phyloP scores from a whole-genome alignment of 495 filamentous ascomycete genomes.

The Rusavskia elegans region DNA sequence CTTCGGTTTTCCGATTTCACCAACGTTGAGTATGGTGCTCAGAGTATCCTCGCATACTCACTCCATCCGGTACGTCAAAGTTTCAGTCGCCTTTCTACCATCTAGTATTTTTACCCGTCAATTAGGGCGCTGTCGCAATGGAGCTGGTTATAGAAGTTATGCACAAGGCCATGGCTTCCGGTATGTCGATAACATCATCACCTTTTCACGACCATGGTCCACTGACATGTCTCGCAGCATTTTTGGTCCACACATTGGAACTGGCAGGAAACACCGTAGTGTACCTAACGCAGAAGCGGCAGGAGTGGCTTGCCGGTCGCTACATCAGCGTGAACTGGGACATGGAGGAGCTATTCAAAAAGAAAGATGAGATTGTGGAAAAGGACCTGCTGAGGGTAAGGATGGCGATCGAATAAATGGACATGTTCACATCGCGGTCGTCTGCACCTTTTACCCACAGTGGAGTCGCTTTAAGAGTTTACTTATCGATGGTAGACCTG shows the following conservation, averaged over 20 bases:
- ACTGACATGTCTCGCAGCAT: neutral
- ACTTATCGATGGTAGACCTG: too few species aligned
- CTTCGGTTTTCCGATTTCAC: conserved; percentile 28
- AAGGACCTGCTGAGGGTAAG: conserved; percentile 26
- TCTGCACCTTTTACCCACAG: neutral
- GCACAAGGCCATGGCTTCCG: conserved; percentile 6
- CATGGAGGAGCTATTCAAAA: conserved; percentile 28
- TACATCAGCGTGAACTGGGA: conserved; percentile 31
- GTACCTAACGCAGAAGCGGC: conserved; percentile 28
- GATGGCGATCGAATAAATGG: neutral
- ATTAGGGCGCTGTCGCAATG: conserved; percentile 25
- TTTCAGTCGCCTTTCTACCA: too few species aligned
- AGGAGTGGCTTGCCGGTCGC: conserved; percentile 36
- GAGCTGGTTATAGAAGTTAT: conserved; percentile 12
- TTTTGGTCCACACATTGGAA: conserved; percentile 25
- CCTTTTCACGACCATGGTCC: neutral
- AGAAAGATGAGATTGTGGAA: conserved; percentile 27
- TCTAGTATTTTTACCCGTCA: too few species aligned
- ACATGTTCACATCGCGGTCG: neutral
- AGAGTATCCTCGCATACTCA: conserved; percentile 24
- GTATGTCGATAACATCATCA: too few species aligned
- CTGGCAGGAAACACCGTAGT: conserved; percentile 31
- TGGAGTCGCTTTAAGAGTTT: too few species aligned
- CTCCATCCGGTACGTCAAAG: conserved; percentile 25
- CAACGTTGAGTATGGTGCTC: conserved; percentile 20